phyloP scores from a whole-genome alignment of 345 rosid genomes.

The Crucihimalaya himalaica region DNA sequence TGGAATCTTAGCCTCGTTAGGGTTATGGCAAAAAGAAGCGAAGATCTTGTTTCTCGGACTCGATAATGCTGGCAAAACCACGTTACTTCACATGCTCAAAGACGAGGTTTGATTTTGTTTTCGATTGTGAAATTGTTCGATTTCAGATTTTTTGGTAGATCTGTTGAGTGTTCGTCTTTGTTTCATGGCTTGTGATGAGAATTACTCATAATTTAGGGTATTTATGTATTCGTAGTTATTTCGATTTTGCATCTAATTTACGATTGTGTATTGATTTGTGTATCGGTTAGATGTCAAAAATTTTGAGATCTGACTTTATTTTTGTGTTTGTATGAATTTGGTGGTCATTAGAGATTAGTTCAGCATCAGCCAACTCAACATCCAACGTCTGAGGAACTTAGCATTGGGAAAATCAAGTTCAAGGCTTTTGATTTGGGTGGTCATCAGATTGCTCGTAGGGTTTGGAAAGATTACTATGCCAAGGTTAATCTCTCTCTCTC shows the following conservation, averaged over 20 bases:
- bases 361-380: slow-evolving; percentile 85
- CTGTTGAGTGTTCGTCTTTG: background rate
- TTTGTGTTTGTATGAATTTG: slow-evolving; percentile 11
- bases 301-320: background rate
- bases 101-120: slow-evolving; percentile 57
- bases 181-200: background rate
- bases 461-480: slow-evolving; percentile 87
- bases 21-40: slow-evolving; percentile 80
- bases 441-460: slow-evolving; percentile 84
- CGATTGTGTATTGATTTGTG: too few species aligned
- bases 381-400: slow-evolving; percentile 81
- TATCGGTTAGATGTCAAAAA: background rate
- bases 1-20: slow-evolving; percentile 71
- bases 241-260: background rate
- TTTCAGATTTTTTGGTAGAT: background rate
- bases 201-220: background rate
- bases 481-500: slow-evolving; percentile 46
- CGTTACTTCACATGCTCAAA: slow-evolving; percentile 83
- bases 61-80: slow-evolving; percentile 85
- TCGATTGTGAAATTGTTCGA: background rate
- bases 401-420: slow-evolving; percentile 81
- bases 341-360: slow-evolving; percentile 62
- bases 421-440: slow-evolving; percentile 92
- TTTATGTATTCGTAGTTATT: background rate
- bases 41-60: slow-evolving; percentile 85